These are phyloP conservation scores for Podila epicladia DNA, from an alignment of 192 early-diverging fungal species.

Conservation along the genomic window DNA sequence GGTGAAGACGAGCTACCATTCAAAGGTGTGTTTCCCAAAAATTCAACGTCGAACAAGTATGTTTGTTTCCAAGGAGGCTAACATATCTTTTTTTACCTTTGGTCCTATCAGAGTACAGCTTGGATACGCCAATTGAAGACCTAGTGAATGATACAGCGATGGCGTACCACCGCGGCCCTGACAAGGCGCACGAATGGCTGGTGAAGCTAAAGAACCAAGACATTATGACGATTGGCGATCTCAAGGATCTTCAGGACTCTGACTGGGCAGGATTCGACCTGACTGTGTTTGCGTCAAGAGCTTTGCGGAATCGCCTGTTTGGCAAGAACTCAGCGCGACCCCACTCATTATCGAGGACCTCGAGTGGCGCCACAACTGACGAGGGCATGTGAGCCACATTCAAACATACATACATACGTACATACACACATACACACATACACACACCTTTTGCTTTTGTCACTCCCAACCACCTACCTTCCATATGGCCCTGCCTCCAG, in stretches of 20 bases:
- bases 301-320: conserved; percentile 60
- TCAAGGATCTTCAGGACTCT: conserved; percentile 75
- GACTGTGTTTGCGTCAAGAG: conserved; percentile 67
- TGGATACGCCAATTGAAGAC: conserved; percentile 72
- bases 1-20: conserved; percentile 25
- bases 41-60: neutral
- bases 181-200: conserved; percentile 79
- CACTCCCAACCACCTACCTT: neutral
- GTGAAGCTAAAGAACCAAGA: conserved; percentile 74
- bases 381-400: conserved; percentile 15
- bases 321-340: conserved; percentile 50
- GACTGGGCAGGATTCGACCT: conserved; percentile 75
- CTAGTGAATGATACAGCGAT: conserved; percentile 73
- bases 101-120: conserved; percentile 54
- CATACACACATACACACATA: neutral
- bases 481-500: no score
- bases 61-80: neutral
- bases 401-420: neutral
- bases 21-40: conserved; percentile 8
- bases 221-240: conserved; percentile 82
- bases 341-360: conserved; percentile 13
- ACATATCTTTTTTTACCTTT: neutral
- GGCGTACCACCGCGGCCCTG: conserved; percentile 70
- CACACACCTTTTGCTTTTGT: neutral
- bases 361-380: conserved; percentile 18